A percentile compares a stretch with the other conserved stretches of the same genome.
phyloP scores from a whole-genome alignment of 2,329 filamentous ascomycete genomes.

The Nothomitra cinnamomea region DNA sequence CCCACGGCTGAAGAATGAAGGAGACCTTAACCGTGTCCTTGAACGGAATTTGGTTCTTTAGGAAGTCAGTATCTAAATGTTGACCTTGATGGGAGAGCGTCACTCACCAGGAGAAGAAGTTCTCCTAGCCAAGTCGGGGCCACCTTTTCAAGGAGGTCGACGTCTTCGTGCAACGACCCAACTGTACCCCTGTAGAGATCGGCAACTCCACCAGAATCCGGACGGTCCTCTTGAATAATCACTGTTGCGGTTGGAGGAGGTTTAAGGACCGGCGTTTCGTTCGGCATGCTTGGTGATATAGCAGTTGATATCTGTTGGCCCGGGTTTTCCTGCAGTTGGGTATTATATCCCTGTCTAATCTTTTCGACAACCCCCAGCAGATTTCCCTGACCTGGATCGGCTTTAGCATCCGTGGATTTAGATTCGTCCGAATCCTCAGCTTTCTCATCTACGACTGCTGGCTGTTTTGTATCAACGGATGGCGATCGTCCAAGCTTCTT shows the following conservation, averaged over 20 bases:
- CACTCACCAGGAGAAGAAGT: conserved; percentile 50
- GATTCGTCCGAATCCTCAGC: conserved; percentile 43
- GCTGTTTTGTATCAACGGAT: conserved; percentile 51
- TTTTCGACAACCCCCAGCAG: conserved; percentile 28
- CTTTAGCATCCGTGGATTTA: conserved; percentile 37
- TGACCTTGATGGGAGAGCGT: conserved; percentile 3
- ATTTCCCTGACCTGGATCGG: conserved; percentile 28
- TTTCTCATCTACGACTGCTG: conserved; percentile 59
- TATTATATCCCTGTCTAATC: conserved; percentile 29
- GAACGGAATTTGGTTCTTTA: conserved; percentile 55
- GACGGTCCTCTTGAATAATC: conserved; percentile 47
- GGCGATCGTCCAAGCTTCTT: conserved; percentile 66
- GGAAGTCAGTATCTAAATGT: neutral
- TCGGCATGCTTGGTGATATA: conserved; percentile 26
- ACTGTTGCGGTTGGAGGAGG: conserved; percentile 36
- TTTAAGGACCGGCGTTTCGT: conserved; percentile 27
- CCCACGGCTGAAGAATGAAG: conserved; percentile 72
- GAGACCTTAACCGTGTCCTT: conserved; percentile 97
- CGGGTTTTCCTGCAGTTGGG: conserved; percentile 22
- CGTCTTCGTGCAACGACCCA: conserved; percentile 55
- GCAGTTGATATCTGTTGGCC: conserved; percentile 21
- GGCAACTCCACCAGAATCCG: conserved; percentile 47
- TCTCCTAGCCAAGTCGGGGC: conserved; percentile 89
- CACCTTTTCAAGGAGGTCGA: conserved; percentile 67
- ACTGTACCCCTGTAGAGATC: conserved; percentile 89